These are phyloP conservation scores for Chaetothyriales sp. DNA, from an alignment of 2,329 filamentous ascomycete genomes.

Conservation along the genomic window DNA sequence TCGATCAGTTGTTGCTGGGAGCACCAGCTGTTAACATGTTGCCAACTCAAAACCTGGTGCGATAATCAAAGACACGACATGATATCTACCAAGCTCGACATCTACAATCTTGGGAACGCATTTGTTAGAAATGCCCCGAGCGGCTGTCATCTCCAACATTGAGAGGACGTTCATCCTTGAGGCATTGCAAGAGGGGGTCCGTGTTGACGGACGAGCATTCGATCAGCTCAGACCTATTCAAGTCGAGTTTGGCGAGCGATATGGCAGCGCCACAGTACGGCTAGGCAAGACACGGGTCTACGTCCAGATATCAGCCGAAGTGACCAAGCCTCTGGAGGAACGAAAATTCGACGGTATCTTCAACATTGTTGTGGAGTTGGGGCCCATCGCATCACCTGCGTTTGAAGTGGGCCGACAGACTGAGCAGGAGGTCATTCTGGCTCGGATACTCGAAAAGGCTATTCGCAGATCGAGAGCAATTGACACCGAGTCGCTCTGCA, in stretches of 20 bases:
- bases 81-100: background rate
- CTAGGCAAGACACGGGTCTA: conserved; percentile 86
- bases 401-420: conserved; percentile 66
- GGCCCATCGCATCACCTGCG: conserved; percentile 77
- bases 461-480: conserved; percentile 81
- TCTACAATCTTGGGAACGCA: background rate
- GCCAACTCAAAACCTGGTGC: background rate
- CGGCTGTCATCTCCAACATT: conserved; percentile 77
- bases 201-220: conserved; percentile 67
- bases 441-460: conserved; percentile 82
- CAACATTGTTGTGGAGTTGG: conserved; percentile 78
- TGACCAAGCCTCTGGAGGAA: conserved; percentile 70
- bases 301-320: conserved; percentile 73
- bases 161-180: conserved; percentile 76
- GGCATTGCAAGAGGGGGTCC: conserved; percentile 64
- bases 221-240: conserved; percentile 66
- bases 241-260: conserved; percentile 75
- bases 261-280: conserved; percentile 73
- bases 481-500: conserved; percentile 89
- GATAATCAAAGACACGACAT: background rate
- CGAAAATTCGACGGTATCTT: conserved; percentile 93
- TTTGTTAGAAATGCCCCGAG: conserved; percentile 57
- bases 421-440: conserved; percentile 71
- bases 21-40: background rate
- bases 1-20: background rate